Percentiles rank a stretch among this genome's conserved stretches.
phyloP scores from a whole-genome alignment of 495 filamentous ascomycete species.

The Arthonia radiata region DNA sequence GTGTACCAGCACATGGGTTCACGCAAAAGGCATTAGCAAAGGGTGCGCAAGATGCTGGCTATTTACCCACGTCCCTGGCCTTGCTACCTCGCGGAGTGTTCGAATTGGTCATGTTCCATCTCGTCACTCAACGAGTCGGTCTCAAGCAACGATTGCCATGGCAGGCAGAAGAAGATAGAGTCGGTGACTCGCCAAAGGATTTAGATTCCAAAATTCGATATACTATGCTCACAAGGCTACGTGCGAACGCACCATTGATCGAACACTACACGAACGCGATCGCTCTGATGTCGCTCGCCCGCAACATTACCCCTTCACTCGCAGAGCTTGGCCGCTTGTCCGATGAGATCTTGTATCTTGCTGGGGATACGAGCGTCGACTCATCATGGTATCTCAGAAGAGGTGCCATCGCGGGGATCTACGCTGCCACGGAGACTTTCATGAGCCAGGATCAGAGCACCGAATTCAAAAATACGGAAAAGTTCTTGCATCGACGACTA shows the following conservation, averaged over 20 bases:
- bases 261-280: constrained; percentile 33
- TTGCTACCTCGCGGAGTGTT: constrained; percentile 58
- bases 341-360: constrained; percentile 69
- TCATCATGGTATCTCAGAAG: constrained; percentile 80
- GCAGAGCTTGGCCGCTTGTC: constrained; percentile 54
- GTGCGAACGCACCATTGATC: constrained; percentile 13
- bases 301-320: constrained; percentile 50
- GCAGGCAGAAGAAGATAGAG: constrained; percentile 8
- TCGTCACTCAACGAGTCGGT: constrained; percentile 38
- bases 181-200: constrained; percentile 3
- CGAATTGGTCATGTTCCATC: constrained; percentile 59
- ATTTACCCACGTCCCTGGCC: constrained; percentile 64
- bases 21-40: constrained; percentile 39
- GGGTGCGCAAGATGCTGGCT: constrained; percentile 61
- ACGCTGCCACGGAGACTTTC: constrained; percentile 57
- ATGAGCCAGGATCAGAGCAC: constrained; percentile 66
- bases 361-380: constrained; percentile 63
- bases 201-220: constrained; percentile 10
- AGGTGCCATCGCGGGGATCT: constrained; percentile 48
- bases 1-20: constrained; percentile 70
- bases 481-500: constrained; percentile 54
- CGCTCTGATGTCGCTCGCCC: constrained; percentile 61
- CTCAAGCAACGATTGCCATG: constrained; percentile 26
- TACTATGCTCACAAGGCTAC: constrained; percentile 38
- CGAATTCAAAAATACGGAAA: constrained; percentile 44